A percentile compares a stretch with the other conserved stretches of the same genome.
Conservation (phyloP, 805 yeast species). For the Candida tallmaniae region DNA sequence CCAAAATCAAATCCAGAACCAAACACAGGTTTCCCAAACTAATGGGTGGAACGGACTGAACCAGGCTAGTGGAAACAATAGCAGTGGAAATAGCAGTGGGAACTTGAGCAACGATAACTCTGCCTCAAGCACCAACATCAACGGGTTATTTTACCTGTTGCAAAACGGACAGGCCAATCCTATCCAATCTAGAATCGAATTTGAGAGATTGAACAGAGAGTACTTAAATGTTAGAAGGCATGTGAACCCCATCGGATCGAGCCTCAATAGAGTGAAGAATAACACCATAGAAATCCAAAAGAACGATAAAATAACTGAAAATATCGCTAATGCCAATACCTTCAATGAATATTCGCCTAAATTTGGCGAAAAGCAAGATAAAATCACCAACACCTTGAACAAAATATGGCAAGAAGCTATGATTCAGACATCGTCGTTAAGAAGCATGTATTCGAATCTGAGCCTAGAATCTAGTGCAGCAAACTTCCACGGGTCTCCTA, state of each 20-base stretch:
- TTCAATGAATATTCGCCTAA: slow-evolving; percentile 31
- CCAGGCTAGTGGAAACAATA: neutral
- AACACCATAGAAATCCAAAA: slow-evolving; percentile 23
- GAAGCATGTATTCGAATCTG: neutral
- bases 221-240: slow-evolving; percentile 65
- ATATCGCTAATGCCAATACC: slow-evolving; percentile 19
- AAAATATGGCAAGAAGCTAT: slow-evolving; percentile 40
- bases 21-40: neutral
- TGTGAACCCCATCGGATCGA: slow-evolving; percentile 64
- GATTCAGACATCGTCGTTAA: slow-evolving; percentile 15
- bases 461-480: neutral
- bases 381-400: slow-evolving; percentile 20
- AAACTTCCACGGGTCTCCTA: slow-evolving; percentile 5
- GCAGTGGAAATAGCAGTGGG: neutral
- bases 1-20: neutral
- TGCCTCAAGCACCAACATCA: slow-evolving; percentile 15
- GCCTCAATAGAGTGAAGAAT: slow-evolving; percentile 45
- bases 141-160: slow-evolving; percentile 23
- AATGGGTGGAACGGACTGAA: neutral
- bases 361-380: slow-evolving; percentile 29
- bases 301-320: slow-evolving; percentile 8
- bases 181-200: slow-evolving; percentile 66
- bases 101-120: slow-evolving; percentile 3
- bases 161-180: slow-evolving; percentile 39
- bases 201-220: slow-evolving; percentile 73